These are phyloP conservation scores for Alternaria arborescens DNA, from an alignment of 2,329 filamentous ascomycete species.

Conservation along the genomic window DNA sequence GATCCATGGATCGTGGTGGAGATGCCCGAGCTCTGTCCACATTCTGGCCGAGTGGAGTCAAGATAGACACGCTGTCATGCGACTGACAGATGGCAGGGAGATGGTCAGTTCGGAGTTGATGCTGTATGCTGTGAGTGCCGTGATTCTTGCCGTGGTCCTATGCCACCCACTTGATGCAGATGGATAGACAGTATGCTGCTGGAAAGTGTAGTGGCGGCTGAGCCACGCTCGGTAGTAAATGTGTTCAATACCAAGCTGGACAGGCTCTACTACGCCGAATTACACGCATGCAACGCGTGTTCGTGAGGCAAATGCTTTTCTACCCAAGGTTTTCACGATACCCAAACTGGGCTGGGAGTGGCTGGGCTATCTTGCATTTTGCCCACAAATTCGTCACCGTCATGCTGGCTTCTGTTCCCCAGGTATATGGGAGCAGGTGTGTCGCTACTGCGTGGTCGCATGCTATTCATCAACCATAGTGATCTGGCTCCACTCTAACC, in stretches of 20 bases:
- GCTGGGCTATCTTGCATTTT: constrained; percentile 37
- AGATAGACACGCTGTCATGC: constrained; percentile 25
- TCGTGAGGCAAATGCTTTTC: constrained; percentile 27
- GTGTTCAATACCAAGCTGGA: neutral
- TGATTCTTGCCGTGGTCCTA: neutral
- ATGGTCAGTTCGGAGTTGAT: neutral
- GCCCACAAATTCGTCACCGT: constrained; percentile 36
- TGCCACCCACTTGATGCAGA: neutral
- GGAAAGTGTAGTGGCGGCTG: constrained; percentile 15
- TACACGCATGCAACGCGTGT: constrained; percentile 31
- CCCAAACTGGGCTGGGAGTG: constrained; percentile 25
- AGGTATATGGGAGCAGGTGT: constrained; percentile 67
- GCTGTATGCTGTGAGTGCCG: neutral
- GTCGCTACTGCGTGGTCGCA: constrained; percentile 51
- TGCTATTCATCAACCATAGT: constrained; percentile 40
- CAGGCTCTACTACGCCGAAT: constrained; percentile 21
- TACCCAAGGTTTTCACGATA: constrained; percentile 19
- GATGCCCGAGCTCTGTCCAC: constrained; percentile 11
- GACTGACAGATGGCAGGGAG: constrained; percentile 15
- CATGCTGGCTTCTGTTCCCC: constrained; percentile 55
- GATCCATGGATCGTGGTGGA: constrained; percentile 28
- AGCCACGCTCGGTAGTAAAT: constrained; percentile 20
- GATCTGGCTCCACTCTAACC: constrained; percentile 32
- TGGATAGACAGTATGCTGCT: neutral
- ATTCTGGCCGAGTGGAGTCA: constrained; percentile 22